Conservation (phyloP, 495 filamentous ascomycete genomes). For the Thermothielavioides terrestris region DNA sequence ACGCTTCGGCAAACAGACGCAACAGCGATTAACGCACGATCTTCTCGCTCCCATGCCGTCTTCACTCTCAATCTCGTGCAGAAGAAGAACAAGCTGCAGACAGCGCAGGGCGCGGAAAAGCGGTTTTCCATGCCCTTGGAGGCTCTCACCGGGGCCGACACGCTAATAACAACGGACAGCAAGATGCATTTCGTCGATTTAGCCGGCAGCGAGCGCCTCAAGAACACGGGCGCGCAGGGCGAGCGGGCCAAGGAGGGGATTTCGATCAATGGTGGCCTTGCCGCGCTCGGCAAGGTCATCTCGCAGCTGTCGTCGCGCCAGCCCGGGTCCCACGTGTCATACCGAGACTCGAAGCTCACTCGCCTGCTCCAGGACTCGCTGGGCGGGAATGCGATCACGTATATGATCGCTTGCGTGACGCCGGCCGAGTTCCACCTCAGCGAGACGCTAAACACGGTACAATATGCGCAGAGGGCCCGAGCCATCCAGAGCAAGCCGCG, state of each 20-base stretch:
- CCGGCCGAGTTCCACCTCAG: conserved; percentile 95
- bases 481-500: conserved; percentile 96
- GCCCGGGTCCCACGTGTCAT: conserved; percentile 86
- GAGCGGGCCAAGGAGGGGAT: conserved; percentile 96
- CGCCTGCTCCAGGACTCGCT: conserved; percentile 94
- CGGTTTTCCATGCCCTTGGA: conserved; percentile 85
- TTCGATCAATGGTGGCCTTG: conserved; percentile 94
- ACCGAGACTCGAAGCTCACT: conserved; percentile 94
- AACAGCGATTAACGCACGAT: conserved; percentile 97
- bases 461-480: conserved; percentile 92
- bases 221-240: conserved; percentile 93
- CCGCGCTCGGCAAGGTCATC: conserved; percentile 95
- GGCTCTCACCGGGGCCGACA: conserved; percentile 56
- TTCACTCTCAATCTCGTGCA: conserved; percentile 94
- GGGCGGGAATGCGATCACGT: conserved; percentile 96
- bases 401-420: conserved; percentile 98
- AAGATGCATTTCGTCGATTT: conserved; percentile 99
- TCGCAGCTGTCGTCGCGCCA: conserved; percentile 90
- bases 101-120: conserved; percentile 57
- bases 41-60: conserved; percentile 96
- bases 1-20: conserved; percentile 94
- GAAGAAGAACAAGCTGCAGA: conserved; percentile 56
- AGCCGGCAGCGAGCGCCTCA: conserved; percentile 91
- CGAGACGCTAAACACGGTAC: conserved; percentile 94
- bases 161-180: conserved; percentile 82